Conservation (phyloP, 176 grass and related monocot genomes). For the Metroxylon sagu region DNA sequence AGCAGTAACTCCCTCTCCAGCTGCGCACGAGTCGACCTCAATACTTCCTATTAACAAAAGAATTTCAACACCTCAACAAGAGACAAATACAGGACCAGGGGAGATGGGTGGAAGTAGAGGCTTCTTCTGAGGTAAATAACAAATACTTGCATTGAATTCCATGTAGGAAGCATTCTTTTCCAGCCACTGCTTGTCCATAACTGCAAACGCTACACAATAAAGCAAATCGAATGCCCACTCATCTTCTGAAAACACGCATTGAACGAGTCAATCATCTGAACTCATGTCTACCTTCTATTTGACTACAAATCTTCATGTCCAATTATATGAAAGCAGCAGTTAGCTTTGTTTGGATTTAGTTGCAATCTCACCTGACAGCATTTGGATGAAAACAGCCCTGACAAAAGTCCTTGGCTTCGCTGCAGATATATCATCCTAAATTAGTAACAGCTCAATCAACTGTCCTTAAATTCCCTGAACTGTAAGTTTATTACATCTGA, state of each 20-base stretch:
- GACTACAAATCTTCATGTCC: too few species aligned
- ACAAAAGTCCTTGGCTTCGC: conserved; percentile 91
- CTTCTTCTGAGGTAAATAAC: not conserved
- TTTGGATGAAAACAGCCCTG: conserved; percentile 92
- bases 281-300: too few species aligned
- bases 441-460: not conserved
- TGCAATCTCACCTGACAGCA: conserved; percentile 69
- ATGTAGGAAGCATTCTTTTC: conserved; percentile 98
- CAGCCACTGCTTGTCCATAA: conserved; percentile 98
- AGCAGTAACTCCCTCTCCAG: conserved; percentile 82
- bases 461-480: too few species aligned
- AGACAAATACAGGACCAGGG: not conserved
- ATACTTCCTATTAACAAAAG: conserved; percentile 42
- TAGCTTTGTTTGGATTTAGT: too few species aligned
- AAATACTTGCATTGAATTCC: conserved; percentile 75
- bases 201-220: conserved; percentile 76
- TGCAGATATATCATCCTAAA: conserved; percentile 22
- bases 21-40: conserved; percentile 65
- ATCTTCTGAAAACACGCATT: conserved; percentile 43
- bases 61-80: not conserved
- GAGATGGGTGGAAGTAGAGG: not conserved
- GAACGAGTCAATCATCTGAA: too few species aligned
- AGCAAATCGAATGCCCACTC: conserved; percentile 99
- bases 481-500: too few species aligned
- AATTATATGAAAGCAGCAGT: too few species aligned